Percentiles rank a stretch among this genome's conserved stretches.
phyloP scores from a whole-genome alignment of 2,329 filamentous ascomycete genomes.

The Stemphylium vesicarium region DNA sequence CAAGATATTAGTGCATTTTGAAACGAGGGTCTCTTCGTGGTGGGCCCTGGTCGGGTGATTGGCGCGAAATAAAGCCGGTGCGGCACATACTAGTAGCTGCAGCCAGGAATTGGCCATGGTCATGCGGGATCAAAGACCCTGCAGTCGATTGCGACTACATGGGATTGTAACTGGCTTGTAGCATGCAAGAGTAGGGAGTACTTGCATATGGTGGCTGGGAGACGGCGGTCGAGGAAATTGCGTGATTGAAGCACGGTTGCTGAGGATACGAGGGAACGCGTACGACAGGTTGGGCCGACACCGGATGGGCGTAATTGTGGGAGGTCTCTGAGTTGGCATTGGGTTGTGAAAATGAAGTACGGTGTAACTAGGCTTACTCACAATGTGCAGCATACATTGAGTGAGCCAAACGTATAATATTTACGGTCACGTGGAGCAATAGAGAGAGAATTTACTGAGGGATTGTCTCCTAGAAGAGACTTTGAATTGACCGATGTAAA shows the following conservation, averaged over 20 bases:
- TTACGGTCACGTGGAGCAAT: too few relatives aligned
- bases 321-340: too few relatives aligned
- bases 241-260: neutral
- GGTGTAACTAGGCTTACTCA: too few relatives aligned
- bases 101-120: constrained; percentile 2
- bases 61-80: neutral
- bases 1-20: constrained; percentile 13
- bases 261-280: neutral
- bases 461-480: constrained; percentile 1
- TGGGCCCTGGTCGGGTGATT: constrained; percentile 1
- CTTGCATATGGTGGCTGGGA: neutral
- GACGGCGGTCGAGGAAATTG: neutral
- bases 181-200: constrained; percentile 1
- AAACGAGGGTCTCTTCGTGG: constrained; percentile 4
- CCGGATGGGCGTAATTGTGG: too few relatives aligned
- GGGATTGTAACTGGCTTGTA: neutral
- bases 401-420: too few relatives aligned
- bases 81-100: neutral
- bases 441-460: neutral
- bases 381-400: too few relatives aligned
- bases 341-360: too few relatives aligned
- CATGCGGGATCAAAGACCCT: constrained; percentile 3
- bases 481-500: constrained; percentile 6
- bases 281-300: too few relatives aligned
- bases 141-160: neutral